Evolutionary conservation across 2,329 filamentous ascomycete genomes (phyloP), one percentile per base, ranked within the genome.

Genomic region (Paraconiothyrium sp.): DNA sequence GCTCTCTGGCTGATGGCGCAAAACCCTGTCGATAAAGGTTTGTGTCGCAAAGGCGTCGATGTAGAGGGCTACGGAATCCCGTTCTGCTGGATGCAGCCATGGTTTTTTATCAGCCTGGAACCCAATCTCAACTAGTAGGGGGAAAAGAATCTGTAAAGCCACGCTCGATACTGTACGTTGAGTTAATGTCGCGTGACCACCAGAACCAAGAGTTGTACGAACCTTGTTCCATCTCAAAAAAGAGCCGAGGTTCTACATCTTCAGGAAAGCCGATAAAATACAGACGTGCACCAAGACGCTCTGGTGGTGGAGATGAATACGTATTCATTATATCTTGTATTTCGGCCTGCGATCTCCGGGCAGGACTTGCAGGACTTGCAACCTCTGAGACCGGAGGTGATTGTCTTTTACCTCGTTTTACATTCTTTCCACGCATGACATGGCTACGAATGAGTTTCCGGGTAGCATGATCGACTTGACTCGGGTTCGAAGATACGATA

Each of bases 371-470:
- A 30, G 27, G 27, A 30, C 27, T 30, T 30, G 27, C 27, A 30
- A 30, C 20, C 1, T 22, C n/a, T 7, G 6, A 47, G 20, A 5
- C n/a, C 6, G 44, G 20, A 22, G n/a, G 7, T 3, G 7, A 4
- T 47, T 27, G 44, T 47, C 24, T 47, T 24, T 24, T 47, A 7
- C 2, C 20, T 47, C 20, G 20, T 10, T 76, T 77, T 35, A 68
- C 68, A 57, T 82, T 82, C 64, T 80, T 82, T 5, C 80, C 80
- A 16, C 75, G 71, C 81, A 82, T 83, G 1, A 82, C 80, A 74
- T 80, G 76, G 60, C 76, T 78, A 50, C 78, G 73, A 64, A 81
- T 81, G 43, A 79, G 60, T 65, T 76, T 79, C 50, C 77, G 75
- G 30, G 70, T 69, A 14, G 74, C 65, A 13, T 71, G 65, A 44